Evolutionary conservation across 257 asterid genomes (phyloP).

Genomic region (Nicotiana benthamiana): DNA sequence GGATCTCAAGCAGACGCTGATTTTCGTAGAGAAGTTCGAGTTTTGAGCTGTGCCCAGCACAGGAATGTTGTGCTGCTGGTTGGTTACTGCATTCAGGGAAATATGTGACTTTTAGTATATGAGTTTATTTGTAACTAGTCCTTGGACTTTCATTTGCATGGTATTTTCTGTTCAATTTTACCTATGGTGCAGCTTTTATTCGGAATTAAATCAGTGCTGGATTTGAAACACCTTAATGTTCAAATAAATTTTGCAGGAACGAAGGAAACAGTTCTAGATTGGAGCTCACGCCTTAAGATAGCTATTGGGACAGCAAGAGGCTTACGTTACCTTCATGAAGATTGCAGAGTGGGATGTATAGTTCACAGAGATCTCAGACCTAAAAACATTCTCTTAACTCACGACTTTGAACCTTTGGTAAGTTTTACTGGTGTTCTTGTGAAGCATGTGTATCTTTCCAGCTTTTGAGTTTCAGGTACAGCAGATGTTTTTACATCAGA

Average conservation of each 20-base stretch:
- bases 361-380: slow-evolving; percentile 73
- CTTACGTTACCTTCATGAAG: slow-evolving; percentile 86
- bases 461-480: background rate
- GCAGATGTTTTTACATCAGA: background rate
- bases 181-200: background rate
- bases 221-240: background rate
- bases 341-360: slow-evolving; percentile 89
- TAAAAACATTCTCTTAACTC: slow-evolving; percentile 77
- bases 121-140: slow-evolving; percentile 85
- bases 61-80: slow-evolving; percentile 77
- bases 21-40: slow-evolving; percentile 75
- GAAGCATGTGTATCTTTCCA: slow-evolving; percentile 10
- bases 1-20: slow-evolving; percentile 73
- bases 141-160: slow-evolving; percentile 74
- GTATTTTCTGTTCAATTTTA: slow-evolving; percentile 27
- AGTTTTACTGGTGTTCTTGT: background rate
- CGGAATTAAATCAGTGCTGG: background rate
- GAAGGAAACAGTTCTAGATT: slow-evolving; percentile 37
- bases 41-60: slow-evolving; percentile 91
- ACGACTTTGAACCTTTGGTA: slow-evolving; percentile 91
- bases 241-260: slow-evolving; percentile 34
- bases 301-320: slow-evolving; percentile 94
- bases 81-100: slow-evolving; percentile 67
- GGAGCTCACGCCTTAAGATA: slow-evolving; percentile 65
- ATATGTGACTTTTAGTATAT: slow-evolving; percentile 64